Base-by-base conservation (phyloP, 345 rosid genomes). In the Eutrema japonicum region DNA sequence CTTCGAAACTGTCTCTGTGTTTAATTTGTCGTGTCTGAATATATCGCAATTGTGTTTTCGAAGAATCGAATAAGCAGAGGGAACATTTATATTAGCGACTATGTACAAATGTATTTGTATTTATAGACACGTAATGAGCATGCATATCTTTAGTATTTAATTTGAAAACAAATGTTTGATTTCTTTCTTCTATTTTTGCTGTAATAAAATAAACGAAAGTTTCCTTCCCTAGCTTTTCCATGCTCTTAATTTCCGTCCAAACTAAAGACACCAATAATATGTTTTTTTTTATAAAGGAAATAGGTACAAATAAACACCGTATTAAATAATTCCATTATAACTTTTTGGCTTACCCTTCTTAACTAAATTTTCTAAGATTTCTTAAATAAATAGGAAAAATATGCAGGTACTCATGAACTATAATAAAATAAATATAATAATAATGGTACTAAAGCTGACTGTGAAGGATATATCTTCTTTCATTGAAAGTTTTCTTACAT, bases 81-180 rank as follows among this genome's bases (percentile, higher is more conserved):
- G 56, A 70, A 7, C 50, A 38, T 75, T 68, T 38, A 70, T 64
- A 56, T 33, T 11, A 53, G 29, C 4, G 22, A 29, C 46, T 46
- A 55, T 38, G 75, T 70, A 63, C 70, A 76, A 76, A 63, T 40
- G 66, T 40, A 38, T 54, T 8, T 64, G 60, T 70, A 70, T 70
- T 30, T 76, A 64, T 76, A 76, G 71, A 76, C 66, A 76, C 75
- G 66, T 46, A 56, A 47, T 70, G 79, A 56, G 26, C 75, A 76
- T 47, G 79, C 79, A 70, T 64, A 32, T 64, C 66, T 76, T 53
- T 62, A 10, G 35, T 62, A 53, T 45, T 60, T 75, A 61, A 61
- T 64, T 40, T 10, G 12, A 33, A 8, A 3, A 1, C 22, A 38
- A 8, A 10, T 8, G 8, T 32, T 4, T 13, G 33, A 49, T 65